Evolutionary conservation across 768 basidiomycete species (phyloP).

Genomic region (Cystobasidium ongulense): DNA sequence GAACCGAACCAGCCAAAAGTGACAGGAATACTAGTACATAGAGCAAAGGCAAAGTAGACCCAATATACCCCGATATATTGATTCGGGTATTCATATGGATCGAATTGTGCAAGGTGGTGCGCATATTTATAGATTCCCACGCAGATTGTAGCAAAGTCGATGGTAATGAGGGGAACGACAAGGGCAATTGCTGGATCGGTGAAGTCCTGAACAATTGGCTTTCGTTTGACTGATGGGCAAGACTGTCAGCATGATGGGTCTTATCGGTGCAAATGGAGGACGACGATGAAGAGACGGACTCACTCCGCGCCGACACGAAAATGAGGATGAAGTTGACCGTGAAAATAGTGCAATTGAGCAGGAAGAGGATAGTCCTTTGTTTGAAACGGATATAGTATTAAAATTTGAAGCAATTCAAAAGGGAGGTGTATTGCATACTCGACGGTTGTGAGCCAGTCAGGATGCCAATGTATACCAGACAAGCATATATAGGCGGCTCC

Average conservation of each 20-base stretch:
- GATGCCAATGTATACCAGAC: background rate
- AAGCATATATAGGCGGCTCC: slow-evolving; percentile 6
- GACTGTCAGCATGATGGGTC: no score
- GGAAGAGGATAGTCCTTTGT: background rate
- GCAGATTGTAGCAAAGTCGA: slow-evolving; percentile 11
- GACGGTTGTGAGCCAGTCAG: background rate
- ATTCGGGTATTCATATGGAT: background rate
- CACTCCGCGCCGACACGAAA: background rate
- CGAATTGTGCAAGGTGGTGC: background rate
- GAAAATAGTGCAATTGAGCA: slow-evolving; percentile 6
- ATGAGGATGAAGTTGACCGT: slow-evolving; percentile 7
- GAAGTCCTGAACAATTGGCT: background rate
- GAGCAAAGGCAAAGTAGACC: background rate
- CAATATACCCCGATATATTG: background rate
- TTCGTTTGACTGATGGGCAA: background rate
- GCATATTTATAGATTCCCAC: background rate
- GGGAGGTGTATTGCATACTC: background rate
- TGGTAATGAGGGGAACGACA: background rate
- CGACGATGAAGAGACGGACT: background rate
- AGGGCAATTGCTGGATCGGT: background rate
- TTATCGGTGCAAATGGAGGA: background rate
- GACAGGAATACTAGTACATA: background rate
- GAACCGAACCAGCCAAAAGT: slow-evolving; percentile 12
- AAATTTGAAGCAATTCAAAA: background rate
- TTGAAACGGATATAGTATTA: background rate